Evolutionary conservation across 106 monocot species (phyloP).

Genomic region (Cymbidium sinense): DNA sequence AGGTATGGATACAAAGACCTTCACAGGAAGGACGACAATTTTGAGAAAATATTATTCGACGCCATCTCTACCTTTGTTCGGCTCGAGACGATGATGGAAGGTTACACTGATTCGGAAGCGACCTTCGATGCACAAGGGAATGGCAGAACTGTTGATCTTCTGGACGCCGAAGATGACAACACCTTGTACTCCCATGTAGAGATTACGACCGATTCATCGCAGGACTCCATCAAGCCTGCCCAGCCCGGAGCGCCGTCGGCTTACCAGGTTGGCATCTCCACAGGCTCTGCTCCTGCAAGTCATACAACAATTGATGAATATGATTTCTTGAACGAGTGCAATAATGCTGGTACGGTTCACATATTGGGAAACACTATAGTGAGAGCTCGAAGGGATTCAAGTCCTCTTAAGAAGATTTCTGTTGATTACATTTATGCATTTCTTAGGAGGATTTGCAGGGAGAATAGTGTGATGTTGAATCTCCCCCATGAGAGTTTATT

Average conservation of each 20-base stretch:
- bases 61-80: slow-evolving; percentile 41
- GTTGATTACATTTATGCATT: slow-evolving; percentile 82
- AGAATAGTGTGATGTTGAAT: slow-evolving; percentile 81
- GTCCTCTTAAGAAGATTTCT: slow-evolving; percentile 45
- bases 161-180: neutral
- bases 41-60: slow-evolving; percentile 81
- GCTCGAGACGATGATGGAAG: slow-evolving; percentile 86
- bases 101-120: slow-evolving; percentile 64
- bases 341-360: slow-evolving; percentile 82
- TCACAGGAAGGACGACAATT: slow-evolving; percentile 74
- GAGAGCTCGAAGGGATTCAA: slow-evolving; percentile 57
- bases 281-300: slow-evolving; percentile 10
- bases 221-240: slow-evolving; percentile 44
- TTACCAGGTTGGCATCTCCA: neutral
- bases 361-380: slow-evolving; percentile 80
- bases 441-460: slow-evolving; percentile 76
- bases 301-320: slow-evolving; percentile 44
- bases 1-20: slow-evolving; percentile 91
- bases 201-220: slow-evolving; percentile 15
- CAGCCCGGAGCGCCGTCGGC: neutral
- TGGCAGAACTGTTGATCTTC: neutral
- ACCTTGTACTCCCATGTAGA: slow-evolving; percentile 3
- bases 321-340: slow-evolving; percentile 68
- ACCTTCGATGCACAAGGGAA: slow-evolving; percentile 13
- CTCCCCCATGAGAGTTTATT: slow-evolving; percentile 87